Percentiles rank a stretch among this genome's conserved stretches.
These are phyloP conservation scores for Sarocladiaceae sp. DNA, from an alignment of 2,329 filamentous ascomycete species.

Conservation along the genomic window DNA sequence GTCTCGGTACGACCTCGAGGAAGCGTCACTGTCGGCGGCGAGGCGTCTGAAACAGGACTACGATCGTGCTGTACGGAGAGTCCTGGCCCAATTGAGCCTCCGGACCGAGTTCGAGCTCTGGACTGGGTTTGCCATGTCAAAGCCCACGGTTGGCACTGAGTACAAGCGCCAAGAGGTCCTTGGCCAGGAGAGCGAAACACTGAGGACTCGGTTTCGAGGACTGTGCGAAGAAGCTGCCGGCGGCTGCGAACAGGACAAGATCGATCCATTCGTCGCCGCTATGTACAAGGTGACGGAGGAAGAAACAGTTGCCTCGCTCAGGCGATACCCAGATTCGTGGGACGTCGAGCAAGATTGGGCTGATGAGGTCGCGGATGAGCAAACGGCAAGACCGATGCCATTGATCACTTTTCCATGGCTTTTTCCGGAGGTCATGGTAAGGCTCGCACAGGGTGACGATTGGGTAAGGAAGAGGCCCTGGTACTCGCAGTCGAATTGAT, in stretches of 20 bases:
- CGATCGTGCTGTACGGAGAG: conserved; percentile 65
- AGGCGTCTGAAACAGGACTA: conserved; percentile 67
- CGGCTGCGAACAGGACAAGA: conserved; percentile 44
- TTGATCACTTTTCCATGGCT: conserved; percentile 94
- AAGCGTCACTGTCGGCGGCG: conserved; percentile 51
- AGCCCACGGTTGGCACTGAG: conserved; percentile 64
- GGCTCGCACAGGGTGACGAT: conserved; percentile 22
- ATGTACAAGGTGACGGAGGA: conserved; percentile 81
- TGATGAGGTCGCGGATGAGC: conserved; percentile 5
- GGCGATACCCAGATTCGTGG: not conserved
- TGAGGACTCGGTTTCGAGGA: conserved; percentile 64
- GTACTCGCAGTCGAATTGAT: not conserved
- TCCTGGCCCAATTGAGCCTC: conserved; percentile 83
- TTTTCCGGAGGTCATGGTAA: conserved; percentile 55
- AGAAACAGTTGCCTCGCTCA: too few species aligned
- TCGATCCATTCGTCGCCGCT: conserved; percentile 72
- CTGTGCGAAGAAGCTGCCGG: conserved; percentile 61
- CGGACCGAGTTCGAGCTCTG: conserved; percentile 87
- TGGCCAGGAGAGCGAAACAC: conserved; percentile 55
- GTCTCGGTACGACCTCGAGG: conserved; percentile 50
- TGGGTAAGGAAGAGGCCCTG: conserved; percentile 17
- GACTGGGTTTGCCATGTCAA: conserved; percentile 75
- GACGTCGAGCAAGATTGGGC: not conserved
- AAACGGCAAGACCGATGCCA: conserved; percentile 52
- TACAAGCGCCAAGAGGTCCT: conserved; percentile 88